Evolutionary conservation across 2,329 filamentous ascomycete species (phyloP).

Genomic region (Ophiostoma tasmaniense): DNA sequence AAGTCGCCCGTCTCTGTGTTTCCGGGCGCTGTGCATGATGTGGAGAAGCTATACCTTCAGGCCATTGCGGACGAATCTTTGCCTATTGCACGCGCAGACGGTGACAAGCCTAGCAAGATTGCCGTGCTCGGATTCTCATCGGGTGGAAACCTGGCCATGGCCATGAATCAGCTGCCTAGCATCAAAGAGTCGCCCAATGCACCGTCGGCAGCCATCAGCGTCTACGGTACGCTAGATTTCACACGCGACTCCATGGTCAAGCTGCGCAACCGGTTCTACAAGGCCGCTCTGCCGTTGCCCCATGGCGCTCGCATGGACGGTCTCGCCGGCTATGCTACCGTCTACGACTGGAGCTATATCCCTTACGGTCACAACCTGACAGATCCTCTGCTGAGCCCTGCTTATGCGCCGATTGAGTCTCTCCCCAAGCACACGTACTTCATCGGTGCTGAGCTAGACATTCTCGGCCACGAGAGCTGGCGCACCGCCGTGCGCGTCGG

Average conservation of each 20-base stretch:
- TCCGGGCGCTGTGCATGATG: background rate
- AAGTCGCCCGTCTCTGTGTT: background rate
- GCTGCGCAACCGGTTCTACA: background rate
- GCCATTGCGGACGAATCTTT: background rate
- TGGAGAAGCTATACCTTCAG: background rate
- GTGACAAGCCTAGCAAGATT: background rate
- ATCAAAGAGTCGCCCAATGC: background rate
- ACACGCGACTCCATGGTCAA: background rate
- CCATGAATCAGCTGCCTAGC: background rate
- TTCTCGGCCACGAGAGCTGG: constrained; percentile 36
- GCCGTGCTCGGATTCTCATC: background rate
- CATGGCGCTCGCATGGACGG: constrained; percentile 24
- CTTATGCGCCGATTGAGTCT: constrained; percentile 25
- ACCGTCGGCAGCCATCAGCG: background rate
- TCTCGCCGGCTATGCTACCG: constrained; percentile 24
- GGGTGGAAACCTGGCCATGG: background rate
- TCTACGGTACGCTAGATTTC: background rate
- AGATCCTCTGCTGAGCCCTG: constrained; percentile 36
- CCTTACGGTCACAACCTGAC: constrained; percentile 28
- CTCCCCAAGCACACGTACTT: constrained; percentile 37
- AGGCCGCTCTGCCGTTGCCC: constrained; percentile 23
- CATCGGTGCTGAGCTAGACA: constrained; percentile 37
- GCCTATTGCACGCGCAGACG: background rate
- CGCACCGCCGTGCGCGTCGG: constrained; percentile 30
- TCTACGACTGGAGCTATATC: constrained; percentile 37